These are phyloP conservation scores for Lantana camara DNA, from an alignment of 257 asterid genomes.

Conservation along the genomic window DNA sequence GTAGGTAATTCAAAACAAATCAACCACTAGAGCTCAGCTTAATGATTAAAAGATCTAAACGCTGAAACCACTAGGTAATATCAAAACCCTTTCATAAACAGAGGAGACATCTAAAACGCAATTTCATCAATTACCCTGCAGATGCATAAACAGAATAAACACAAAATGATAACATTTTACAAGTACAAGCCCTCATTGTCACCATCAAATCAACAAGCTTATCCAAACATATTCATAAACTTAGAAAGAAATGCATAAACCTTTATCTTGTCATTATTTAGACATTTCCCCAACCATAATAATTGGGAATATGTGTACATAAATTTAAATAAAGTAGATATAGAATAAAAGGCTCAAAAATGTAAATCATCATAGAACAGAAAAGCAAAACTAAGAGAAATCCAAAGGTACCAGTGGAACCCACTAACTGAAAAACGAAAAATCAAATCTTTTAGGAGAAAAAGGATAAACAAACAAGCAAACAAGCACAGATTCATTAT, in stretches of 20 bases:
- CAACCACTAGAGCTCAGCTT: no score
- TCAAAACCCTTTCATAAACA: no score
- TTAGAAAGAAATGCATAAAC: not conserved
- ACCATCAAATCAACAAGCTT: not conserved
- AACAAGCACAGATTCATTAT: not conserved
- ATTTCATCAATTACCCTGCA: not conserved
- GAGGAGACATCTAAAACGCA: no score
- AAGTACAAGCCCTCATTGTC: not conserved
- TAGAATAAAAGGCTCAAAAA: not conserved
- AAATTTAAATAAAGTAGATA: conserved; percentile 1
- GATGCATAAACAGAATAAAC: not conserved
- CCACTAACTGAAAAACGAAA: not conserved
- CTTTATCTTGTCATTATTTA: not conserved
- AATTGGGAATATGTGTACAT: no score
- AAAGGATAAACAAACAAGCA: not conserved
- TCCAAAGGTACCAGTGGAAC: not conserved
- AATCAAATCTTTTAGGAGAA: not conserved
- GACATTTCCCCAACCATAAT: not conserved
- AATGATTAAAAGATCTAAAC: no score
- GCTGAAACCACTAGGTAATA: no score
- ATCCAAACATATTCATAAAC: not conserved
- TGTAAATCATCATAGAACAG: conserved; percentile 5
- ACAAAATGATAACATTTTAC: not conserved
- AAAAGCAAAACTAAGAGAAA: not conserved
- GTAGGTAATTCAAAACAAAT: no score